Conservation (phyloP, 202 grass and related monocot genomes). For the Hordeum pubiflorum region DNA sequence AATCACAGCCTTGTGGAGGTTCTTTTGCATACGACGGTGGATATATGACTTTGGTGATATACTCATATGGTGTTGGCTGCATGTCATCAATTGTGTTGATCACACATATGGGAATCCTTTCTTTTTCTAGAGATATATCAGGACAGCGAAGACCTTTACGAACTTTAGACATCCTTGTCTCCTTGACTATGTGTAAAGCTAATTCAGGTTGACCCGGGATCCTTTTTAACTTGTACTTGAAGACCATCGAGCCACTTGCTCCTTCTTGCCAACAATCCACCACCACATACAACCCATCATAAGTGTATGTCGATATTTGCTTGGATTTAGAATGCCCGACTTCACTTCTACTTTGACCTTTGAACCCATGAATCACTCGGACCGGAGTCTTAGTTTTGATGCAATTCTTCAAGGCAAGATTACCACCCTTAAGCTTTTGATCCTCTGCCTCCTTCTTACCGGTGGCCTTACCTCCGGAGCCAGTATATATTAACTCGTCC, state of each 20-base stretch:
- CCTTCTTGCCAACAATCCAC: slow-evolving; percentile 45
- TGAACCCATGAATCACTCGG: slow-evolving; percentile 80
- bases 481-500: slow-evolving; percentile 76
- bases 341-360: slow-evolving; percentile 40
- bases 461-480: slow-evolving; percentile 57
- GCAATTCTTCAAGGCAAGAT: slow-evolving; percentile 85
- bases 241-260: slow-evolving; percentile 35
- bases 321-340: slow-evolving; percentile 36
- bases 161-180: slow-evolving; percentile 61
- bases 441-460: slow-evolving; percentile 54
- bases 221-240: slow-evolving; percentile 60
- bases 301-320: slow-evolving; percentile 55
- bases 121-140: slow-evolving; percentile 71
- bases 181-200: slow-evolving; percentile 58
- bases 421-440: slow-evolving; percentile 78
- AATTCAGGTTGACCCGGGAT: slow-evolving; percentile 77
- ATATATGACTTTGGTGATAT: slow-evolving; percentile 60
- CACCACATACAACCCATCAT: slow-evolving; percentile 79
- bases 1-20: slow-evolving; percentile 61
- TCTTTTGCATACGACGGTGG: slow-evolving; percentile 49
- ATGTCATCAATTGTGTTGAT: slow-evolving; percentile 69
- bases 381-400: slow-evolving; percentile 59
- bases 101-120: slow-evolving; percentile 68
- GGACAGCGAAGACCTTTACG: slow-evolving; percentile 68
- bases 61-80: slow-evolving; percentile 51